Base-by-base conservation (phyloP, 2,329 filamentous ascomycete species). In the Sarocladium strictum region DNA sequence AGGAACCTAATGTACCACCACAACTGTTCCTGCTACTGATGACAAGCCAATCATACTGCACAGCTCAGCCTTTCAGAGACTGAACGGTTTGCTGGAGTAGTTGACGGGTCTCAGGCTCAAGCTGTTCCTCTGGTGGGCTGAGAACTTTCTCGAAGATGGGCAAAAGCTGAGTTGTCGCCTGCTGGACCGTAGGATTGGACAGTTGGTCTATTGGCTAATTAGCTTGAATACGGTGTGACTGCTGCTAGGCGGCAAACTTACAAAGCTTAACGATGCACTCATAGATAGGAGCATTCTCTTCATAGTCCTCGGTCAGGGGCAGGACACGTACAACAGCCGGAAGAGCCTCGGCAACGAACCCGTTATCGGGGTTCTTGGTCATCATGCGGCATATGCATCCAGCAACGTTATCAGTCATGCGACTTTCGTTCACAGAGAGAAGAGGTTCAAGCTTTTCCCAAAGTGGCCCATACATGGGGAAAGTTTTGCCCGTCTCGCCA, bases 251-350 rank as follows among this genome's bases (percentile, higher is more conserved):
- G 12, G 23, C 32, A 81, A n/a, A n/a, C 84, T 76, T 77, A 87
- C 84, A 97, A 60, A 97, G 81, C 71, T 88, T 85, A 70, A 89
- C 86, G 64, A 99, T 86, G 83, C 92, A 95, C 69, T 87, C 82
- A 74, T 87, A 99, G 57, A 97, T 85, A 9, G 94, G 91, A 64
- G 90, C 89, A 73, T 99, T 97, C 81, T 97, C 94, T 72, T 97
- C 91, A 64, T 83, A 97, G 70, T 97, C 94, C 67, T 96, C 92
- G 70, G 89, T 89, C 58, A 97, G 78, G 10, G 94, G 94, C 35
- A 97, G 81, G 26, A 92, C 80, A 58, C 82, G 81, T 55, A 95
- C 81, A 26, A 97, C 74, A 1, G 84, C 84, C 24, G 93, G 92
- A 1, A 99, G 81, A 19, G 96, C 89, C 57, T 96, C 85, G 37